Percentiles rank a stretch among this genome's conserved stretches.
phyloP scores from a whole-genome alignment of 169 alveolate genomes.

The Cryptosporidium ryanae region DNA sequence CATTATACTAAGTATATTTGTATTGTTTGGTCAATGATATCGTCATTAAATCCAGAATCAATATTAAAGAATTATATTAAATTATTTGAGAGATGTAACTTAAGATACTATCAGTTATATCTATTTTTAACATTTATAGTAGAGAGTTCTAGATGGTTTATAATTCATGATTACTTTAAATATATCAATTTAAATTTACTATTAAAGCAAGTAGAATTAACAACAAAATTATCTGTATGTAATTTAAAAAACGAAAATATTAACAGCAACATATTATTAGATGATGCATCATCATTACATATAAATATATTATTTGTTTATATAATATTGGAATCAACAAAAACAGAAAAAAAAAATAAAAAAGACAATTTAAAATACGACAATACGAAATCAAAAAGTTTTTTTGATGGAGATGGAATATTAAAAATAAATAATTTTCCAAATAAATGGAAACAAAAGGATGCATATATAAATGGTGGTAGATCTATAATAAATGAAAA shows the following conservation, averaged over 20 bases:
- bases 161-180: conserved; percentile 47
- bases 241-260: not conserved
- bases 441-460: conserved; percentile 43
- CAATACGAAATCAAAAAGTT: not conserved
- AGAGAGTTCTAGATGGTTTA: conserved; percentile 55
- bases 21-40: conserved; percentile 46
- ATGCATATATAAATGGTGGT: conserved; percentile 52
- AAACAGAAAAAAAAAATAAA: not conserved
- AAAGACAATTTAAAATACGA: not conserved
- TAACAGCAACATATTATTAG: not conserved
- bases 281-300: conserved; percentile 12
- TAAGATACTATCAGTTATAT: conserved; percentile 27
- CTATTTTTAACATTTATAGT: conserved; percentile 1
- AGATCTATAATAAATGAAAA: conserved; percentile 25
- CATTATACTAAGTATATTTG: conserved; percentile 44
- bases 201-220: conserved; percentile 25
- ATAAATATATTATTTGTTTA: conserved; percentile 27
- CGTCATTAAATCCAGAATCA: conserved; percentile 44
- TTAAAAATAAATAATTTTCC: conserved; percentile 6
- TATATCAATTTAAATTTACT: conserved; percentile 1
- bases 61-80: conserved; percentile 5
- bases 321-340: conserved; percentile 12
- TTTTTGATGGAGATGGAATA: not conserved
- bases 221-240: conserved; percentile 14
- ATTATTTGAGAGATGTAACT: not conserved